Evolutionary conservation across 805 yeast species (phyloP), one percentile per base, ranked within the genome.

Genomic region (Starmerella floricola): DNA sequence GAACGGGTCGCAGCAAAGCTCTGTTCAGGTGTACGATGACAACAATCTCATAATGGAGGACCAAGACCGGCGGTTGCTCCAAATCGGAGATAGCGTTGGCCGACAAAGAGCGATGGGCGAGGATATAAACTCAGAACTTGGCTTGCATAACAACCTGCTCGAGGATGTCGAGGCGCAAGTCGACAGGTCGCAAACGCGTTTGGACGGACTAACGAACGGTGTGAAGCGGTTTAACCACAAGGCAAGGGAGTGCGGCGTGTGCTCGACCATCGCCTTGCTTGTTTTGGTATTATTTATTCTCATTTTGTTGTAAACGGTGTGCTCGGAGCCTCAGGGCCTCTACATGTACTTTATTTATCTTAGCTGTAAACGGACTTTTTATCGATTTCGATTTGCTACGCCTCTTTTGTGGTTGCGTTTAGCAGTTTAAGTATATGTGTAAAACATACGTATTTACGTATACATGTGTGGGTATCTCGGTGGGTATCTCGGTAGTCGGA

Each of bases 111-210:
- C 55, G 33, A 57, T 65, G 28, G 59, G 65, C 36, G 50, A 58
- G 19, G 60, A 61, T 29, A 65, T 65, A 31, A 63, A 64, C 41
- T 52, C 53, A 18, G 69, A 66, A 50, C 54, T 65, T 31, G 59
- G 50, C 31, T 42, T 50, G 35, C 69, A 65, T 34, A 47, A 62
- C 30, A 60, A 58, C 33, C 50, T 63, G 33, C 50, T 65, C 26
- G 61, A 57, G 36, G 66, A 63, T 19, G 59, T 65, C 12, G 69
- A 65, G 38, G 50, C 57, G 15, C 53, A 62, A 36, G 60, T 62
- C 18, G 67, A 64, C 44, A 45, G 58, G 21, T 51, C 63, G 10
- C 61, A 56, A 20, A 39, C 46, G 28, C 52, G 67, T 15, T 52
- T 65, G 13, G 55, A 49, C 32, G 45, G 52, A 12, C 67, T 69